A percentile compares a stretch with the other conserved stretches of the same genome.
Evolutionary conservation across 768 basidiomycete genomes (phyloP).

Genomic region (Hirschioporus abietinus): DNA sequence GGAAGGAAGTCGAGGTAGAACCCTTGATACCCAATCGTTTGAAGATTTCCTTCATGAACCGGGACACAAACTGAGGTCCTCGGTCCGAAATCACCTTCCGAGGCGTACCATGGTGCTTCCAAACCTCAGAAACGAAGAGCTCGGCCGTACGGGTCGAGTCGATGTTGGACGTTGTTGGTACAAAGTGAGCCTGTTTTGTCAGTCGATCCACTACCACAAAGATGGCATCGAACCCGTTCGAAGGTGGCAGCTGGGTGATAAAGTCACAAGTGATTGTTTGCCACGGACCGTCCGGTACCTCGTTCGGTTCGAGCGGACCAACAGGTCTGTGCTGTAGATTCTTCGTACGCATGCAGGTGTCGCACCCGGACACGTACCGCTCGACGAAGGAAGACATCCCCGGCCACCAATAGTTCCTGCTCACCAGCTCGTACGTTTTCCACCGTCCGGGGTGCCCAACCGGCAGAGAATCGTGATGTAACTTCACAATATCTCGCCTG

Average conservation of each 20-base stretch:
- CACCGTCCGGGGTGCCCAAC: constrained; percentile 14
- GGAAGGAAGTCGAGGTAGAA: constrained; percentile 33
- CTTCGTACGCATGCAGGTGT: constrained; percentile 20
- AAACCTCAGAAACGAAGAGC: constrained; percentile 14
- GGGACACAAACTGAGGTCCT: constrained; percentile 19
- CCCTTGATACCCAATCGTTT: constrained; percentile 15
- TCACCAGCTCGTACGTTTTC: constrained; percentile 16
- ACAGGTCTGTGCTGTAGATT: constrained; percentile 16
- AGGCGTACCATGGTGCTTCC: constrained; percentile 6
- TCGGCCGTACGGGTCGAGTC: constrained; percentile 14
- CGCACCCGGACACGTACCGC: constrained; percentile 21
- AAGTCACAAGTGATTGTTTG: constrained; percentile 21
- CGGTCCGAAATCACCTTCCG: constrained; percentile 11
- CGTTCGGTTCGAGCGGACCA: constrained; percentile 4
- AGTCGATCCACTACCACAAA: constrained; percentile 18
- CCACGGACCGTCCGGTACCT: constrained; percentile 23
- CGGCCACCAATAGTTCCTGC: constrained; percentile 26
- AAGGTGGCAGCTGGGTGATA: constrained; percentile 21
- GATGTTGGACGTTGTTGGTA: constrained; percentile 10
- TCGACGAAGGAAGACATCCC: constrained; percentile 19
- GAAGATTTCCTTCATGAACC: constrained; percentile 18
- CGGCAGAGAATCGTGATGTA: constrained; percentile 9
- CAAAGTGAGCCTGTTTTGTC: constrained; percentile 14
- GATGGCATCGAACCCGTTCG: constrained; percentile 16
- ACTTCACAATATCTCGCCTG: background rate